Percentiles rank a stretch among this genome's conserved stretches.
These are phyloP conservation scores for Ploettnerulaceae sp. DNA, from an alignment of 2,329 filamentous ascomycete species.

Conservation along the genomic window DNA sequence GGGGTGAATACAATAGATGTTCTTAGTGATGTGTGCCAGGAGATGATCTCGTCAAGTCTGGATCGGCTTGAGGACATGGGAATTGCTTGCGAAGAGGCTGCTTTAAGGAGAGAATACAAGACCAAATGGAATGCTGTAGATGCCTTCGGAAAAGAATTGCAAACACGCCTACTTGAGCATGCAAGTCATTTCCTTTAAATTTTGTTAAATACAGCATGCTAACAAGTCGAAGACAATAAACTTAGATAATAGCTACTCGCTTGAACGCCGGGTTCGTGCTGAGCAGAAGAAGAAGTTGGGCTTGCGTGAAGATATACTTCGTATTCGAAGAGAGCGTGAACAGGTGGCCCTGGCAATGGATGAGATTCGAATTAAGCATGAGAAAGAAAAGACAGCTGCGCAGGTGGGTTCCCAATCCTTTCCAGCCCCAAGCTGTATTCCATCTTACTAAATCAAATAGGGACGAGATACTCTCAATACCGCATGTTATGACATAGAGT, in stretches of 20 bases:
- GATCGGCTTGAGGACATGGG: constrained; percentile 43
- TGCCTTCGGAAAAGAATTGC: constrained; percentile 54
- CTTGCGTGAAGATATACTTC: constrained; percentile 56
- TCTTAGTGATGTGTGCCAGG: constrained; percentile 55
- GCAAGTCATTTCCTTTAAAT: constrained; percentile 38
- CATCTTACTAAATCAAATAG: constrained; percentile 18
- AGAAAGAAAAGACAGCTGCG: constrained; percentile 47
- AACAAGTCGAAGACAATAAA: constrained; percentile 46
- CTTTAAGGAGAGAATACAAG: constrained; percentile 48
- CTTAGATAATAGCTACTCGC: constrained; percentile 52
- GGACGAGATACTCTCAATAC: constrained; percentile 49
- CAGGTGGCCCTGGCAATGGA: constrained; percentile 60
- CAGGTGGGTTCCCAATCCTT: constrained; percentile 40
- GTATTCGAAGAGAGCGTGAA: constrained; percentile 54
- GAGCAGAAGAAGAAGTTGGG: constrained; percentile 52
- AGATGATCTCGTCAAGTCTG: constrained; percentile 50
- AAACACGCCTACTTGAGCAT: constrained; percentile 52
- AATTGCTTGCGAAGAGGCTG: constrained; percentile 40
- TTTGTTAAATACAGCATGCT: constrained; percentile 12
- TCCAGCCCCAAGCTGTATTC: background rate
- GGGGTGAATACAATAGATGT: constrained; percentile 61
- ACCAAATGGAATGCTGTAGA: constrained; percentile 53
- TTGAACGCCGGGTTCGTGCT: constrained; percentile 53
- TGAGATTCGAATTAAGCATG: constrained; percentile 55
- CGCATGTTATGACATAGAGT: constrained; percentile 57